These are phyloP conservation scores for Aspergillus clavatus DNA, from an alignment of 2,329 filamentous ascomycete genomes.

Conservation along the genomic window DNA sequence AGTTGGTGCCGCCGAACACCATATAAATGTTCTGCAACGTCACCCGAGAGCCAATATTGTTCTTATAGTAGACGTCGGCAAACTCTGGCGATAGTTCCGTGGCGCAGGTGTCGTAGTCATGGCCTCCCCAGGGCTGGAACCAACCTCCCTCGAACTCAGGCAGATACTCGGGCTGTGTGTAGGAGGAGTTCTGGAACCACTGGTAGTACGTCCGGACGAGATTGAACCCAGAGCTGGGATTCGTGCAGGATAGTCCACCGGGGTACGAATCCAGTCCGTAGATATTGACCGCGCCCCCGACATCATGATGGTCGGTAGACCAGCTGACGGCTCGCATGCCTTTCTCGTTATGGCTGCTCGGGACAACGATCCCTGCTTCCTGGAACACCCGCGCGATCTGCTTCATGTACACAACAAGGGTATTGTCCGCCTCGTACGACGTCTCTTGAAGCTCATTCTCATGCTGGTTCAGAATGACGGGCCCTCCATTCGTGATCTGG, in stretches of 20 bases:
- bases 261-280: slow-evolving; percentile 34
- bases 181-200: slow-evolving; percentile 54
- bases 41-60: slow-evolving; percentile 49
- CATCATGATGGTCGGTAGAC: slow-evolving; percentile 53
- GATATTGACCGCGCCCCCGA: slow-evolving; percentile 50
- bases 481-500: slow-evolving; percentile 48
- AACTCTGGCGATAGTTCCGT: slow-evolving; percentile 46
- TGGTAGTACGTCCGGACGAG: slow-evolving; percentile 52
- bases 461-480: slow-evolving; percentile 50
- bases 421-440: slow-evolving; percentile 40
- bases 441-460: slow-evolving; percentile 52
- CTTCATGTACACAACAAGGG: slow-evolving; percentile 50
- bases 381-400: slow-evolving; percentile 46
- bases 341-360: slow-evolving; percentile 49
- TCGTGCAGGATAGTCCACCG: slow-evolving; percentile 47
- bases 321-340: slow-evolving; percentile 47
- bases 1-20: slow-evolving; percentile 53
- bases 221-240: slow-evolving; percentile 46
- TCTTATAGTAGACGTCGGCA: slow-evolving; percentile 54
- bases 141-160: slow-evolving; percentile 53
- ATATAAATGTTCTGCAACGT: slow-evolving; percentile 51
- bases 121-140: slow-evolving; percentile 51
- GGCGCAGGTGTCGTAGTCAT: slow-evolving; percentile 49
- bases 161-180: slow-evolving; percentile 50
- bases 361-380: slow-evolving; percentile 47